Evolutionary conservation across 768 basidiomycete species (phyloP), one percentile per base, ranked within the genome.

Genomic region (Pulveroboletus sp.): DNA sequence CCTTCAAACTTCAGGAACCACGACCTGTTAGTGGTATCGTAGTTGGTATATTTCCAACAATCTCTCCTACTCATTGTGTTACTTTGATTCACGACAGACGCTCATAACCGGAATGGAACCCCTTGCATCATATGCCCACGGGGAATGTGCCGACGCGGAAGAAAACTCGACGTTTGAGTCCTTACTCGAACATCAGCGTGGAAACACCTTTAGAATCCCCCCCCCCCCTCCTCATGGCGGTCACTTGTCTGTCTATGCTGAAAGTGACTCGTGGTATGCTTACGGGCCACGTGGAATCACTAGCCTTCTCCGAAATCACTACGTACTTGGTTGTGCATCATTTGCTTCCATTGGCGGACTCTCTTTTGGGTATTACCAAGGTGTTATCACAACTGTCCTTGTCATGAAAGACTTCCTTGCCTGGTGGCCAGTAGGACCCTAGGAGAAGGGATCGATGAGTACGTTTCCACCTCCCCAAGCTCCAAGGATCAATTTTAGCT

Each of bases 331-430:
- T 2, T 90, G 87, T 51, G 86, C 84, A 5, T 69, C 84, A 40
- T 88, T 90, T 54, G 88, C 84, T 1, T 85, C 83, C 10, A 78
- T 90, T 56, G 88, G 88, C 2, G 87, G 87, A 0, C 62, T 90
- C 47, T 80, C 84, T 13, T 90, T 90, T 64, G 88, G 88, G 9
- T 90, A 90, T 60, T 88, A 90, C 58, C 88, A 90, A 60, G 88
- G 88, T 32, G 89, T 90, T 47, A 89, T 92, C 54, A 86, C 90
- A 3, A 92, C 91, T 62, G 82, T 92, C 13, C 75, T 92, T 12
- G 87, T 91, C 12, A 91, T 91, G 89, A 70, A 74, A 34, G 84
- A 89, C 56, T 92, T 92, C 56, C 55, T 79, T 23, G 55, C 68
- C 41, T 75, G 81, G 9, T 92, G 85, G 82, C 85, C 84, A 5